Evolutionary conservation across 1,139 yeast genomes (phyloP).

Genomic region (Nakaseomyces delphensis): DNA sequence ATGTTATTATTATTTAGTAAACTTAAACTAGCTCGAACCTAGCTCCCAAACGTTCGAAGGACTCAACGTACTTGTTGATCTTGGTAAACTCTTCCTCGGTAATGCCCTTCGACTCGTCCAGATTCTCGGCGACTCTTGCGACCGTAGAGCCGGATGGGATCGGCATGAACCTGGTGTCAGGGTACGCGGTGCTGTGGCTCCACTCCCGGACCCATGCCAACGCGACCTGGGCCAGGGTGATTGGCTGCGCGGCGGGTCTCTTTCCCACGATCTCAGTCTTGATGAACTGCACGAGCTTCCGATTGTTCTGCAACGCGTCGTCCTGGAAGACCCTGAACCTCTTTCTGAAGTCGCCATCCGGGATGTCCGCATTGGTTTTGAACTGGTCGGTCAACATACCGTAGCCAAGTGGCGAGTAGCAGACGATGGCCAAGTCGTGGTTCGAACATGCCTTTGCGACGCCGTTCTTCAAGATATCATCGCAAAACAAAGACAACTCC

Average conservation of each 20-base stretch:
- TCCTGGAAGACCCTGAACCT: constrained; percentile 49
- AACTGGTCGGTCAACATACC: constrained; percentile 65
- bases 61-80: constrained; percentile 39
- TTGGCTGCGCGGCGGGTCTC: constrained; percentile 38
- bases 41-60: constrained; percentile 40
- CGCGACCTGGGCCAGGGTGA: constrained; percentile 58
- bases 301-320: constrained; percentile 49
- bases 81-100: constrained; percentile 45
- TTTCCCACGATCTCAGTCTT: constrained; percentile 38
- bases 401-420: constrained; percentile 74
- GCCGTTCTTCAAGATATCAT: constrained; percentile 53
- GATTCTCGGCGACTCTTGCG: constrained; percentile 52
- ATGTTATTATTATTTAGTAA: background rate
- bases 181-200: constrained; percentile 35
- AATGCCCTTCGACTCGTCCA: constrained; percentile 35
- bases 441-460: constrained; percentile 47
- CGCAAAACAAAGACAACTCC: constrained; percentile 60
- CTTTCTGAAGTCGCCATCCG: constrained; percentile 47
- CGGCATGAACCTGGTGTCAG: constrained; percentile 53
- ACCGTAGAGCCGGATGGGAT: constrained; percentile 67
- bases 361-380: constrained; percentile 38
- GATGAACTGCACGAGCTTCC: constrained; percentile 35
- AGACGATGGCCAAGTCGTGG: constrained; percentile 53
- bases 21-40: constrained; percentile 36
- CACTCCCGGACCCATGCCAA: constrained; percentile 56